Percentiles rank a stretch among this genome's conserved stretches.
Conservation (phyloP, 2,329 filamentous ascomycete genomes). For the Gremmenia infestans region DNA sequence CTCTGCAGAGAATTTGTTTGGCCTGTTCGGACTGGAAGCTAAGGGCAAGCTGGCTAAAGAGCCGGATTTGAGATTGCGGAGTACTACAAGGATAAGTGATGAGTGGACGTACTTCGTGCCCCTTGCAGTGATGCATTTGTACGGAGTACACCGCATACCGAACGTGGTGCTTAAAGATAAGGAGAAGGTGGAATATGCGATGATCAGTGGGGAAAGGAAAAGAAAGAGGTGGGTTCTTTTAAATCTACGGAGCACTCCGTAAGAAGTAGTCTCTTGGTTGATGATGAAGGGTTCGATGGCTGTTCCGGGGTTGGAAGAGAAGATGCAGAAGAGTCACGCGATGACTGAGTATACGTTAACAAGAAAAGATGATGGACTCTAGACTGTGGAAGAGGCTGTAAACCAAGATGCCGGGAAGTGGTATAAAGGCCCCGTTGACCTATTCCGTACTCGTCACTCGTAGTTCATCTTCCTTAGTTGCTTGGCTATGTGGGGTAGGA, state of each 20-base stretch:
- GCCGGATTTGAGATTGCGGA: conserved; percentile 32
- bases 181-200: conserved; percentile 37
- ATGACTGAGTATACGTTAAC: conserved; percentile 30
- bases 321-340: conserved; percentile 5
- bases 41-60: not conserved
- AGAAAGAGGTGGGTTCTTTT: conserved; percentile 11
- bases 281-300: conserved; percentile 15
- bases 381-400: conserved; percentile 21
- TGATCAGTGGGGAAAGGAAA: conserved; percentile 19
- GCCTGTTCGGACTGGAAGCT: not conserved
- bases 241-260: too few relatives aligned
- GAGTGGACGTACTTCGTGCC: conserved; percentile 36
- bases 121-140: conserved; percentile 38
- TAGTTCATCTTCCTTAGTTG: not conserved
- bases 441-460: not conserved
- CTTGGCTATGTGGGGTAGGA: not conserved
- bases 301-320: conserved; percentile 9
- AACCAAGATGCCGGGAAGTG: not conserved
- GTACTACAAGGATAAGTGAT: conserved; percentile 38
- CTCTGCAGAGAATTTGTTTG: not conserved
- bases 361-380: conserved; percentile 30
- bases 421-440: not conserved
- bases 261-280: conserved; percentile 23
- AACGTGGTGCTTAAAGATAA: conserved; percentile 43
- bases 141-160: conserved; percentile 33